These are phyloP conservation scores for Thalia dealbata DNA, from an alignment of 176 grass and related monocot genomes.

Conservation along the genomic window DNA sequence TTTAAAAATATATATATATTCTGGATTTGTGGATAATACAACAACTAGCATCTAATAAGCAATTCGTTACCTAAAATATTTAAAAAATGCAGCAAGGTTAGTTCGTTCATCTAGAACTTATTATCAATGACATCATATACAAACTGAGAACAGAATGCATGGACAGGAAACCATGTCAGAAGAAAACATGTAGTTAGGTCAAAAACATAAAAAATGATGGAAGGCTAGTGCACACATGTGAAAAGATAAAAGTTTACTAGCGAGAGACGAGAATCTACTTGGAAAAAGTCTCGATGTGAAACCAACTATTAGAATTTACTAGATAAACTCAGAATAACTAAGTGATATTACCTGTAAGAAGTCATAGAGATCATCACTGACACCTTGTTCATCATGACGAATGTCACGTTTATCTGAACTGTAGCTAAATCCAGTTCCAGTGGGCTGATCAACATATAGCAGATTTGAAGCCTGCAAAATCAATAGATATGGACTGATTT, in stretches of 20 bases:
- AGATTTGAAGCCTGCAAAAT: slow-evolving; percentile 63
- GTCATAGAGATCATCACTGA: slow-evolving; percentile 74
- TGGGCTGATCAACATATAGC: slow-evolving; percentile 84
- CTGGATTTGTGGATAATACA: not conserved
- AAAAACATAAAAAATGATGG: not conserved
- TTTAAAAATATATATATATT: not conserved
- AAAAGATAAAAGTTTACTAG: not conserved
- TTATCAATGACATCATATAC: not conserved
- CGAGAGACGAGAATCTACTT: not conserved
- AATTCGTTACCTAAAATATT: not conserved
- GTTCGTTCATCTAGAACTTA: not conserved
- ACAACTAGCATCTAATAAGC: not conserved
- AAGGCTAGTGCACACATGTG: not conserved
- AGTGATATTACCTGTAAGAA: slow-evolving; percentile 67
- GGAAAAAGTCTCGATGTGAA: not conserved
- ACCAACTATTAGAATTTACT: not conserved
- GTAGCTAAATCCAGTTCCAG: slow-evolving; percentile 91
- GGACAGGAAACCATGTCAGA: not conserved
- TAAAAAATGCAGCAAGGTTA: not conserved
- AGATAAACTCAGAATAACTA: not conserved
- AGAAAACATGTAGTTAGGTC: not conserved
- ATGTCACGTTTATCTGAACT: slow-evolving; percentile 55
- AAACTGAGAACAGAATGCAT: not conserved
- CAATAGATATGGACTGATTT: not conserved
- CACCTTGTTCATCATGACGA: slow-evolving; percentile 56